Base-by-base conservation (phyloP, 2,329 filamentous ascomycete species). In the Diaporthe vaccinii region DNA sequence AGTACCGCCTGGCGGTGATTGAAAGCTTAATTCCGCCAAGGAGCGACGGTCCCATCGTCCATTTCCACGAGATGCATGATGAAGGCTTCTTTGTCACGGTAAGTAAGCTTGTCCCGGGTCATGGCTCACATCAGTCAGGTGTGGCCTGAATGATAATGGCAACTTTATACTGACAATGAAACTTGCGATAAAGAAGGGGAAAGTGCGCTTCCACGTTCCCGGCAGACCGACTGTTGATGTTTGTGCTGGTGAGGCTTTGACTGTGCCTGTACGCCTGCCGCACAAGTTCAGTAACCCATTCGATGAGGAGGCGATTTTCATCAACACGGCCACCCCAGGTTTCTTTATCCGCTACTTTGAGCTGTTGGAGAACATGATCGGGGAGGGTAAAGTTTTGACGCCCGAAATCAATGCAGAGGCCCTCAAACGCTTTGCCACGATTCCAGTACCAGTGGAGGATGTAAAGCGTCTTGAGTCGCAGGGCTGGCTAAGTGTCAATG, bases 51-150 rank as follows among this genome's bases (percentile, higher is more conserved):
- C 61, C 61, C 6, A 65, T 65, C 12, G 41, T 65, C 4, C 61
- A 65, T 34, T 65, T 65, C 20, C 61, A 65, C 41, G 61, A 65
- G 20, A 65, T 65, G 61, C 61, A 65, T 6, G 61, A 65, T 10
- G 61, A 65, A 34, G 61, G 61, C 41, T 65, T 65, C 20, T 65
- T 65, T 15, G 61, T 65, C 25, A 65, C 61, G 61, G 61, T 65
- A 25, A 65, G 61, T 49, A 15, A 15, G 4, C 31, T 6, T 25
- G n/a, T 62, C 14, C 10, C 5, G 10, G n/a, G 7, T 28, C 10
- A 20, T 62, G 8, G 2, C 25, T 20, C 10, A 6, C n/a, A 31
- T 4, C 17, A 22, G 6, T 65, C n/a, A n/a, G n/a, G 2, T 17
- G 41, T 31, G 2, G 3, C 9, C 5, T 14, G 39, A 44, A 10